A percentile compares a stretch with the other conserved stretches of the same genome.
Evolutionary conservation across 495 filamentous ascomycete species (phyloP).

Genomic region (Daldinia bambusicola): DNA sequence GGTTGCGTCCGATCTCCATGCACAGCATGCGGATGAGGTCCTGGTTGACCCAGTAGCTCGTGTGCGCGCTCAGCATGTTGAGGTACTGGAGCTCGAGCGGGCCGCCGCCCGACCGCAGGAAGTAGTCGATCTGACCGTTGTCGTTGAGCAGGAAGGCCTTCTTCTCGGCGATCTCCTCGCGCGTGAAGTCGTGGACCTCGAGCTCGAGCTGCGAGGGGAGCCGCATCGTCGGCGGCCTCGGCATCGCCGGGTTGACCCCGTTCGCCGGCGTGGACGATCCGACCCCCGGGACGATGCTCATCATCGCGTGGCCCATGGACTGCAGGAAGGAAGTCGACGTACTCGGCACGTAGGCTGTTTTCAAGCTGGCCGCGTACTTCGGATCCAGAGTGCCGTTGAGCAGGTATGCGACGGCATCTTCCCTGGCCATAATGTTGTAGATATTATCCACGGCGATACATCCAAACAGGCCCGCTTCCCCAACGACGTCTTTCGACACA

Average conservation of each 20-base stretch:
- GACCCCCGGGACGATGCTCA: constrained; percentile 56
- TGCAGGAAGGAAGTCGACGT: constrained; percentile 72
- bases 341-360: constrained; percentile 80
- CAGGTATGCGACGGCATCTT: constrained; percentile 83
- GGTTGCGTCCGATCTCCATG: constrained; percentile 80
- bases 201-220: constrained; percentile 92
- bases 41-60: constrained; percentile 86
- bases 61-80: constrained; percentile 97
- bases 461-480: constrained; percentile 80
- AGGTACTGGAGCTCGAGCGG: constrained; percentile 93
- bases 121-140: constrained; percentile 94
- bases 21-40: constrained; percentile 91
- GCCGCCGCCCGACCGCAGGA: constrained; percentile 79
- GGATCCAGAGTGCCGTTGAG: constrained; percentile 90
- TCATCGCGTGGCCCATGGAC: constrained; percentile 72
- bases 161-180: constrained; percentile 92
- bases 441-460: constrained; percentile 95
- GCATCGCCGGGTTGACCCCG: constrained; percentile 35
- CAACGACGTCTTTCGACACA: constrained; percentile 71
- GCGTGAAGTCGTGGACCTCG: constrained; percentile 93
- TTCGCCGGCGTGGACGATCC: constrained; percentile 25
- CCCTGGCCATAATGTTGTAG: constrained; percentile 84
- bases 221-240: constrained; percentile 61
- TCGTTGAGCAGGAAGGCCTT: constrained; percentile 90
- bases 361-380: constrained; percentile 78